These are phyloP conservation scores for Posidonia oceanica DNA, from an alignment of 116 monocot species.

Conservation along the genomic window DNA sequence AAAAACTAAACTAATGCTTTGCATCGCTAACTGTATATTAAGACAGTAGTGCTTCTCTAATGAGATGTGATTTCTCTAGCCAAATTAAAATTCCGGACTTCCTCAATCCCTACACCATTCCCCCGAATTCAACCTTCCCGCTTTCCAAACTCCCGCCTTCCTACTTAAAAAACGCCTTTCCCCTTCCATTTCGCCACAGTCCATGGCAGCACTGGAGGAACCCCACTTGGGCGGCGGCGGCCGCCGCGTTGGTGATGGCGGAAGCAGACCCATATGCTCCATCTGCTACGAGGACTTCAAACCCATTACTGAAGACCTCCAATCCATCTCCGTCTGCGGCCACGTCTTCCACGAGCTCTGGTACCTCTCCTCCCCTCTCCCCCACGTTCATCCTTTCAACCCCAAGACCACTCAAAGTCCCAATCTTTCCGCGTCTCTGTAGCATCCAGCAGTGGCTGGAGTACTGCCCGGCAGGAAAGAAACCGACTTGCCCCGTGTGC, in stretches of 20 bases:
- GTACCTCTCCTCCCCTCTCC: constrained; percentile 7
- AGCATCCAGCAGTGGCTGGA: constrained; percentile 97
- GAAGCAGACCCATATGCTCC: constrained; percentile 58
- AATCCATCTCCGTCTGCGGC: constrained; percentile 70
- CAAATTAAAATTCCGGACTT: too few relatives aligned
- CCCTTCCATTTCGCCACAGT: too few relatives aligned
- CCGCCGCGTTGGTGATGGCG: background rate
- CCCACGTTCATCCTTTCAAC: background rate
- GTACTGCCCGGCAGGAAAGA: constrained; percentile 77
- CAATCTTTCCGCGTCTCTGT: background rate
- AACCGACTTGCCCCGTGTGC: constrained; percentile 84
- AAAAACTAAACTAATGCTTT: too few relatives aligned
- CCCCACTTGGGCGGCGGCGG: too few relatives aligned
- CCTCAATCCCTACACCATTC: too few relatives aligned
- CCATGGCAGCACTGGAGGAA: too few relatives aligned
- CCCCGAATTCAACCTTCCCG: too few relatives aligned
- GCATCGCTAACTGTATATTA: too few relatives aligned
- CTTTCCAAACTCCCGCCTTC: too few relatives aligned
- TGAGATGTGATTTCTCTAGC: too few relatives aligned
- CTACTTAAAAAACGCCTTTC: too few relatives aligned
- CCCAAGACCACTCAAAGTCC: background rate
- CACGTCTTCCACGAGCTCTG: constrained; percentile 98
- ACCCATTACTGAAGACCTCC: constrained; percentile 60
- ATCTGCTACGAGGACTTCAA: constrained; percentile 93
- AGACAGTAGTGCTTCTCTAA: too few relatives aligned